Conservation (phyloP, 768 basidiomycete species). For the Amanita rimosa region DNA sequence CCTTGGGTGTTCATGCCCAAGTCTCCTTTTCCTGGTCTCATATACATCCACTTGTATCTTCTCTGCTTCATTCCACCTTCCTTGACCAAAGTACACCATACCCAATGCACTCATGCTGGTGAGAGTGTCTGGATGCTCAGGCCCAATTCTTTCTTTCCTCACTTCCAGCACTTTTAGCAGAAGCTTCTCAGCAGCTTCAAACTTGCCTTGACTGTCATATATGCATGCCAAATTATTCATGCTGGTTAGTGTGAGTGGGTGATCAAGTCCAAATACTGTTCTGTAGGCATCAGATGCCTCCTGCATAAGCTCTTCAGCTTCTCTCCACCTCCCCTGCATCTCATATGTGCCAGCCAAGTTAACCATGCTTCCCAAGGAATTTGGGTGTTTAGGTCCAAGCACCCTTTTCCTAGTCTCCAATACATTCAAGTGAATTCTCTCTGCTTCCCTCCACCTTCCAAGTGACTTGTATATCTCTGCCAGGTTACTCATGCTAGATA, state of each 20-base stretch:
- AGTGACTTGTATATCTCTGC: too few relatives aligned
- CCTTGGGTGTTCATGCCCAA: neutral
- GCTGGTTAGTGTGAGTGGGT: neutral
- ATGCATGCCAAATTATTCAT: neutral
- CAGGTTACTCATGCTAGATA: too few relatives aligned
- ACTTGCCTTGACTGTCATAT: slow-evolving; percentile 1
- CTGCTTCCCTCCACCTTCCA: too few relatives aligned
- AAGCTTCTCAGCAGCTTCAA: neutral
- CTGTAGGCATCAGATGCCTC: neutral
- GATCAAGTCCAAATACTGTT: neutral
- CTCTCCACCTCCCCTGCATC: too few relatives aligned
- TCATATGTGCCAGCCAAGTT: neutral
- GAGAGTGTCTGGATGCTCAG: neutral
- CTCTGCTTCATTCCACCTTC: neutral
- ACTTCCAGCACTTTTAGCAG: neutral
- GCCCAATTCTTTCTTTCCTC: neutral
- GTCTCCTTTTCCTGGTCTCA: neutral
- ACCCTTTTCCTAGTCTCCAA: too few relatives aligned
- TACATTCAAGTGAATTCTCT: too few relatives aligned
- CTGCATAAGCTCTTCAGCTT: too few relatives aligned
- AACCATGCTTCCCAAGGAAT: too few relatives aligned
- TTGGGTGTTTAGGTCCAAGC: too few relatives aligned
- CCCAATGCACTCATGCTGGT: neutral
- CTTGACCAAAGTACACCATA: neutral
- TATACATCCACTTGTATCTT: neutral